These are phyloP conservation scores for Globisporangium nunn DNA, from an alignment of 352 stramenopile species.

Conservation along the genomic window DNA sequence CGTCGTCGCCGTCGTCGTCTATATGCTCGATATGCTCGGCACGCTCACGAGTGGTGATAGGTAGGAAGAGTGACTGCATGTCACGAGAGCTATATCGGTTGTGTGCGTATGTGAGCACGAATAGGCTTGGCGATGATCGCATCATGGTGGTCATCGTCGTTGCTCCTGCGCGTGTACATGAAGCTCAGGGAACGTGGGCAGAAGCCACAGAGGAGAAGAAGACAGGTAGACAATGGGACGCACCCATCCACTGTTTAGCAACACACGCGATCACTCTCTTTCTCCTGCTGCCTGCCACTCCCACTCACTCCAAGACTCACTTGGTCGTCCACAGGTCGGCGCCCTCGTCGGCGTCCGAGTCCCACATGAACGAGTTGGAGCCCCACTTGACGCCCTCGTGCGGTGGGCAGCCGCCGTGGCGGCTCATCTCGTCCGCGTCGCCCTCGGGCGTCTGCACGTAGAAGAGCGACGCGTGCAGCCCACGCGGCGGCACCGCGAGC, in stretches of 20 bases:
- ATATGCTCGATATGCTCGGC: not conserved
- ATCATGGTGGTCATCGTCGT: too few species aligned
- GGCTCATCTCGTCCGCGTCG: conserved; percentile 68
- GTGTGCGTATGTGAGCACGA: too few species aligned
- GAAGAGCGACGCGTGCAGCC: conserved; percentile 75
- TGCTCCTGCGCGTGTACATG: too few species aligned
- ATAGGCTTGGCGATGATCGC: too few species aligned
- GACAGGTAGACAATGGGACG: too few species aligned
- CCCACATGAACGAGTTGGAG: conserved; percentile 85
- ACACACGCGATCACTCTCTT: too few species aligned
- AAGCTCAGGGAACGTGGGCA: too few species aligned
- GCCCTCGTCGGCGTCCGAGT: conserved; percentile 76
- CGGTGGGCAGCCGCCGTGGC: conserved; percentile 77
- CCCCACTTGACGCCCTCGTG: conserved; percentile 84
- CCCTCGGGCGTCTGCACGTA: conserved; percentile 79
- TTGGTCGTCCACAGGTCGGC: conserved; percentile 76
- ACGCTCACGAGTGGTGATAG: too few species aligned
- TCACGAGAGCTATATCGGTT: not conserved
- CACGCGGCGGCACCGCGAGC: conserved; percentile 60
- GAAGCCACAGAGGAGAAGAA: too few species aligned
- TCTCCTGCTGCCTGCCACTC: not conserved
- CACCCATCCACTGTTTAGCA: too few species aligned
- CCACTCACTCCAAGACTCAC: conserved; percentile 16
- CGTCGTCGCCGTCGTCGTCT: not conserved
- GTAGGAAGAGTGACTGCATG: too few species aligned